These are phyloP conservation scores for Xylaria intraflava DNA, from an alignment of 495 filamentous ascomycete species.

Conservation along the genomic window DNA sequence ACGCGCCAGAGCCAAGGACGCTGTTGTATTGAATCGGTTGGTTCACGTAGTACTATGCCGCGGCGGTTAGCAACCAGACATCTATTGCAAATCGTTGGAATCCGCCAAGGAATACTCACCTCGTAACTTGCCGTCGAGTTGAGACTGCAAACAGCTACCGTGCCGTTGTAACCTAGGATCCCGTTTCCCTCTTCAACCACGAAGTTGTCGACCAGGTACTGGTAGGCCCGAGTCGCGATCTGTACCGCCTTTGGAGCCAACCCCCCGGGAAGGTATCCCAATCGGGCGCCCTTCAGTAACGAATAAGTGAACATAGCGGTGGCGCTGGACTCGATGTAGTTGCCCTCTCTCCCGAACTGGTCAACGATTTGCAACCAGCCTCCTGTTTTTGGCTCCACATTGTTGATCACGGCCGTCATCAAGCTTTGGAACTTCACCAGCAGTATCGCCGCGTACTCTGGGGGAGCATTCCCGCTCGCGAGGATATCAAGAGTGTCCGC, in stretches of 20 bases:
- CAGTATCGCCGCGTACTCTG: conserved; percentile 8
- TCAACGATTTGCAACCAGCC: conserved; percentile 58
- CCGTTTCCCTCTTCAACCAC: conserved; percentile 36
- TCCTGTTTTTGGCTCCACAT: conserved; percentile 37
- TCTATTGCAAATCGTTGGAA: not conserved
- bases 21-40: conserved; percentile 41
- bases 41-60: conserved; percentile 32
- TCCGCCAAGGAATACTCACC: conserved; percentile 22
- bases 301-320: conserved; percentile 56
- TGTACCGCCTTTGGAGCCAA: conserved; percentile 14
- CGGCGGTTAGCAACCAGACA: conserved; percentile 11
- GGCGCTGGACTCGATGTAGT: conserved; percentile 56
- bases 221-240: conserved; percentile 31
- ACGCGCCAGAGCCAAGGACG: conserved; percentile 37
- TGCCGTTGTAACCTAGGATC: conserved; percentile 38
- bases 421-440: conserved; percentile 24
- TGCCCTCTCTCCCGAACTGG: conserved; percentile 36
- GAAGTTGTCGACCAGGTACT: conserved; percentile 35
- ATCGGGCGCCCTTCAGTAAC: conserved; percentile 46
- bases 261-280: conserved; percentile 35
- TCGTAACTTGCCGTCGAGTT: conserved; percentile 42
- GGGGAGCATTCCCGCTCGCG: conserved; percentile 16
- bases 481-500: conserved; percentile 49
- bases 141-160: conserved; percentile 43
- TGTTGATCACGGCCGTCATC: conserved; percentile 22